These are phyloP conservation scores for Calonectria hawksworthii DNA, from an alignment of 2,329 filamentous ascomycete genomes.

Conservation along the genomic window DNA sequence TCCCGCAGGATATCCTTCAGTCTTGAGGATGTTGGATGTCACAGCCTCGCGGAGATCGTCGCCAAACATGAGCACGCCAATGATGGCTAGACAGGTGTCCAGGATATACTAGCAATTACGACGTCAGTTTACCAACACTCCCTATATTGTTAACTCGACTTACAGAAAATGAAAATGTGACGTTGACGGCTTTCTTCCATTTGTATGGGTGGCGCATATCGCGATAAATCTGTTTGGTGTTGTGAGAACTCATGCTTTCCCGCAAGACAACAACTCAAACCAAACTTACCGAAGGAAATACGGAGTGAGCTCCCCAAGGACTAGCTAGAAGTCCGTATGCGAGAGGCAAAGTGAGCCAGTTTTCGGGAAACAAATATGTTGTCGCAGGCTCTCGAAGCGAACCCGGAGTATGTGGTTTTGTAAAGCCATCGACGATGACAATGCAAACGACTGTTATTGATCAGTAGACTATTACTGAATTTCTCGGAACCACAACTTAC, in stretches of 20 bases:
- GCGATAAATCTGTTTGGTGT: constrained; percentile 64
- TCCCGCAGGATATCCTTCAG: constrained; percentile 78
- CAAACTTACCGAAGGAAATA: constrained; percentile 80
- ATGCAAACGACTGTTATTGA: constrained; percentile 80
- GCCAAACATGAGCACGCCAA: constrained; percentile 95
- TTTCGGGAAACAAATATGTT: constrained; percentile 86
- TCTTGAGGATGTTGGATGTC: constrained; percentile 88
- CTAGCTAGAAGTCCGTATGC: constrained; percentile 93
- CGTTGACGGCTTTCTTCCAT: constrained; percentile 80
- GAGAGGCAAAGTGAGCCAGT: constrained; percentile 89
- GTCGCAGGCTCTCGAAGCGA: constrained; percentile 85
- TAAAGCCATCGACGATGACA: constrained; percentile 86
- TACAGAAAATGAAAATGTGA: constrained; percentile 89
- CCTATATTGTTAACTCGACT: constrained; percentile 46
- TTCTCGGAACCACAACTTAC: constrained; percentile 65
- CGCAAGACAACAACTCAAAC: neutral
- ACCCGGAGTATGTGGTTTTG: constrained; percentile 84
- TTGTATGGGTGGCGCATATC: constrained; percentile 83
- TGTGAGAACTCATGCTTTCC: constrained; percentile 12
- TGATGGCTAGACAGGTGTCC: constrained; percentile 84
- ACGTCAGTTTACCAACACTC: neutral
- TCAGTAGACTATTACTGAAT: neutral
- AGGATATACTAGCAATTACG: constrained; percentile 74
- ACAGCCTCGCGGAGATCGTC: constrained; percentile 89
- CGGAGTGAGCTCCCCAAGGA: constrained; percentile 73